These are phyloP conservation scores for Cinnamomum chago DNA, from an alignment of 164 flowering plant genomes.

Conservation along the genomic window DNA sequence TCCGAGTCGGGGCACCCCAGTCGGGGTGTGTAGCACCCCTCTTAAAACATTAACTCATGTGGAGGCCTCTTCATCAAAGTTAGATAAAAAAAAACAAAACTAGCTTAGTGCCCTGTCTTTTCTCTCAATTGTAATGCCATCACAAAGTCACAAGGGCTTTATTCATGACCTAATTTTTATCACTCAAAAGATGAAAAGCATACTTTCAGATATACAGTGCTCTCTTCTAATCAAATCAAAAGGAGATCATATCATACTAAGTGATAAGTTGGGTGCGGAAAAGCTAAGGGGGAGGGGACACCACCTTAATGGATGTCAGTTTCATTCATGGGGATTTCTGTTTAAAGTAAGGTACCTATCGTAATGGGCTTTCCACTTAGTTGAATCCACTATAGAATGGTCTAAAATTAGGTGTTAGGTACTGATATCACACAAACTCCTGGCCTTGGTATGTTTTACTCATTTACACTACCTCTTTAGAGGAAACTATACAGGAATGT, in stretches of 20 bases:
- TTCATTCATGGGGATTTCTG: background rate
- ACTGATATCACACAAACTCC: background rate
- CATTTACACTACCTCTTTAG: too few relatives aligned
- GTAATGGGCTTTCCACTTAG: slow-evolving; percentile 5
- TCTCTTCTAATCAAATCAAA: background rate
- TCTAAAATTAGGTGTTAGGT: slow-evolving; percentile 2
- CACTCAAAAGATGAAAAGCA: background rate
- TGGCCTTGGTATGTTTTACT: too few relatives aligned
- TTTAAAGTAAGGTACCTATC: background rate
- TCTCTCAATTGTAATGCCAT: background rate
- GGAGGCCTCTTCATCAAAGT: background rate
- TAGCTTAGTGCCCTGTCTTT: background rate
- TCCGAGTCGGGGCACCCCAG: too few relatives aligned
- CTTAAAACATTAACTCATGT: background rate
- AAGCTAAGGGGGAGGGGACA: background rate
- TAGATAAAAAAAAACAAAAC: background rate
- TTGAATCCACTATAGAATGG: slow-evolving; percentile 2
- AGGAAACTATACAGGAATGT: too few relatives aligned
- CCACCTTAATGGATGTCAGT: background rate
- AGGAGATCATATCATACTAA: slow-evolving; percentile 2
- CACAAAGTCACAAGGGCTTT: background rate
- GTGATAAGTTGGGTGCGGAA: slow-evolving; percentile 3
- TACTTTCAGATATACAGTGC: background rate
- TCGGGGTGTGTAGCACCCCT: too few relatives aligned
- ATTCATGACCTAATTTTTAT: slow-evolving; percentile 2